Base-by-base conservation (phyloP, 2,329 filamentous ascomycete species). In the Monilinia polystroma region DNA sequence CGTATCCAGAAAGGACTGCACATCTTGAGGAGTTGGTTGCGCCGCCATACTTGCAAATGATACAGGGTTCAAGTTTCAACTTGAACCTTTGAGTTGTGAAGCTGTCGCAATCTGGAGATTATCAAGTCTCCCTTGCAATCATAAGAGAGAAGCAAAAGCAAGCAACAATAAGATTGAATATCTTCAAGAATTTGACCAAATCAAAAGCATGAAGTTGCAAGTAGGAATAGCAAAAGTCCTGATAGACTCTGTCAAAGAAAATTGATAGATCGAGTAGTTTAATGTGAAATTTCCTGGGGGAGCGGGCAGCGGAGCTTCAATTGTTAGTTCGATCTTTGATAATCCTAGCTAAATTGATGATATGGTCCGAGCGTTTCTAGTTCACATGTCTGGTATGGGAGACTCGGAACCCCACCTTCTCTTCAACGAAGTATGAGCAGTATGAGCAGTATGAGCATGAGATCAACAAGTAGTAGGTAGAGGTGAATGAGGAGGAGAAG, bases 11-110 rank as follows among this genome's bases (percentile, higher is more conserved):
- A 66, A 62, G 2, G 56, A 41, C 53, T 62, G 64, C 11, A 66
- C 56, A 62, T 66, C 64, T n/a, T 66, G 64, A 23, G 58, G 38
- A 18, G 64, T 60, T 52, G 64, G 64, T 54, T 66, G 64, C 5
- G 56, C 56, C 10, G 64, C 64, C 64, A 66, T 66, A 5, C 20
- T 54, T 20, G 47, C 54, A 18, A 43, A 10, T 7, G 53, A 45
- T 6, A 45, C 41, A 60, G 12, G 49, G 43, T 41, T 62, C 35
- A 62, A 49, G n/a, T 23, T 54, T 35, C 3, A 38, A 23, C 16
- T 5, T 41, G 11, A 23, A 66, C 56, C 11, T 47, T 47, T 23
- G 51, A 32, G 18, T 29, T 66, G n/a, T 60, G 58, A 14, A 60
- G 45, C 58, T 51, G 41, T 23, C 3, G 58, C 3, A 8, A 26